Conservation (phyloP, 1,139 yeast species). For the Pichia inconspicua region DNA sequence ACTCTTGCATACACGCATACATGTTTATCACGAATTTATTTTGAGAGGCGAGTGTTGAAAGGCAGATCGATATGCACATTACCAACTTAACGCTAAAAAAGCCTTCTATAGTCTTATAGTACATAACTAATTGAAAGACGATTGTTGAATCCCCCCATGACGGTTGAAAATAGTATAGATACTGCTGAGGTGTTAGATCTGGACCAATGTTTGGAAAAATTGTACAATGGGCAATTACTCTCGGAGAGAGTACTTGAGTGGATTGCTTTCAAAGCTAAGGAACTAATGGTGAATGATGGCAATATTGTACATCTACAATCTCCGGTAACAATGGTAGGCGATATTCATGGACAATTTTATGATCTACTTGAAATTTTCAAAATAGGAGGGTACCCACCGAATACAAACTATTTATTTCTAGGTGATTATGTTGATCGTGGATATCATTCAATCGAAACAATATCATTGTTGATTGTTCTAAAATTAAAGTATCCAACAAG, state of each 20-base stretch:
- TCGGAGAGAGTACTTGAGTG: slow-evolving; percentile 63
- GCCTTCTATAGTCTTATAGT: too few species aligned
- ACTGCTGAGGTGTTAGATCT: slow-evolving; percentile 33
- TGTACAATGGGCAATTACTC: slow-evolving; percentile 56
- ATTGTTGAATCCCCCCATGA: neutral
- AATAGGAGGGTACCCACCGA: slow-evolving; percentile 90
- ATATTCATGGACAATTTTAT: slow-evolving; percentile 95
- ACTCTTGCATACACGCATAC: too few species aligned
- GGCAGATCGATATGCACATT: too few species aligned
- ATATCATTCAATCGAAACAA: slow-evolving; percentile 85
- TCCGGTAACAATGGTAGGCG: slow-evolving; percentile 97
- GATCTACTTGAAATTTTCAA: slow-evolving; percentile 85
- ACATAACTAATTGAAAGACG: neutral
- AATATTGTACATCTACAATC: slow-evolving; percentile 78
- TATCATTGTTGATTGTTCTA: slow-evolving; percentile 71
- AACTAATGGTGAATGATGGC: slow-evolving; percentile 65
- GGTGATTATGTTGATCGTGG: slow-evolving; percentile 95
- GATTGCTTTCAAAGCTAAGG: slow-evolving; percentile 63
- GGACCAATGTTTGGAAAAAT: slow-evolving; percentile 58
- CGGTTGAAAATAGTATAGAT: slow-evolving; percentile 1
- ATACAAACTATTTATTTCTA: slow-evolving; percentile 81
- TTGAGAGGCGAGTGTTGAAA: too few species aligned
- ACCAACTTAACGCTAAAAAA: too few species aligned
- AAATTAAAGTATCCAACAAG: slow-evolving; percentile 82
- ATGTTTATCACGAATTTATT: too few species aligned